phyloP scores from a whole-genome alignment of 192 early-diverging fungal genomes.

The Backusella morwellensis region DNA sequence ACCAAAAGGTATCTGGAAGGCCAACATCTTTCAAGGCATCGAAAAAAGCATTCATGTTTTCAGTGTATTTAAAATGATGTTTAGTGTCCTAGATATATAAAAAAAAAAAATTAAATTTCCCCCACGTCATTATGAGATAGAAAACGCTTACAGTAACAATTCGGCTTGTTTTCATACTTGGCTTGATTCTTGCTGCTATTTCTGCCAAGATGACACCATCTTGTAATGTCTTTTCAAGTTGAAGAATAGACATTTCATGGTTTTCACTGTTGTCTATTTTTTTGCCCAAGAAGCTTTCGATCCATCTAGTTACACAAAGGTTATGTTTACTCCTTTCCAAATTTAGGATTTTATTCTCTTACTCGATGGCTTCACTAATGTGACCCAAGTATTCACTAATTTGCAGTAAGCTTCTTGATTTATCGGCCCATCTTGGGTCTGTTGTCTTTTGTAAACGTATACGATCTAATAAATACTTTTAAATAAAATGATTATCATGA shows the following conservation, averaged over 20 bases:
- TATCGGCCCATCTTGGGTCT: slow-evolving; percentile 77
- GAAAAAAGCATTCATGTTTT: slow-evolving; percentile 97
- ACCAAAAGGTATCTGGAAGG: slow-evolving; percentile 91
- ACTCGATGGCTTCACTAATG: slow-evolving; percentile 99
- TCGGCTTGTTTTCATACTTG: slow-evolving; percentile 69
- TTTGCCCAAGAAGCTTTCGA: slow-evolving; percentile 88
- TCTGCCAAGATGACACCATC: slow-evolving; percentile 93
- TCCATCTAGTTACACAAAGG: slow-evolving; percentile 66
- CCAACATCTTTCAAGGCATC: slow-evolving; percentile 72
- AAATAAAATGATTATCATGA: background rate
- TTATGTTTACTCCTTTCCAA: slow-evolving; percentile 3
- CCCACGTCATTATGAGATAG: no score
- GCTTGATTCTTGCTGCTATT: slow-evolving; percentile 80
- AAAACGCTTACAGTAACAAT: slow-evolving; percentile 68
- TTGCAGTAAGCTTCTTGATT: slow-evolving; percentile 81
- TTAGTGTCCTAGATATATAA: slow-evolving; percentile 59
- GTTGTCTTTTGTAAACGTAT: slow-evolving; percentile 45
- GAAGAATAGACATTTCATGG: slow-evolving; percentile 49
- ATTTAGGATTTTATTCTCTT: slow-evolving; percentile 20
- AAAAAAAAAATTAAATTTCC: no score
- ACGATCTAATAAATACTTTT: slow-evolving; percentile 21
- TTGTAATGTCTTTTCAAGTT: slow-evolving; percentile 87
- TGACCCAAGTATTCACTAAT: slow-evolving; percentile 99
- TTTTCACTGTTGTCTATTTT: slow-evolving; percentile 53
- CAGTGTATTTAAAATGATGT: slow-evolving; percentile 92